Evolutionary conservation across 306 rosid genomes (phyloP), one percentile per base, ranked within the genome.

Genomic region (Psophocarpus tetragonolobus): DNA sequence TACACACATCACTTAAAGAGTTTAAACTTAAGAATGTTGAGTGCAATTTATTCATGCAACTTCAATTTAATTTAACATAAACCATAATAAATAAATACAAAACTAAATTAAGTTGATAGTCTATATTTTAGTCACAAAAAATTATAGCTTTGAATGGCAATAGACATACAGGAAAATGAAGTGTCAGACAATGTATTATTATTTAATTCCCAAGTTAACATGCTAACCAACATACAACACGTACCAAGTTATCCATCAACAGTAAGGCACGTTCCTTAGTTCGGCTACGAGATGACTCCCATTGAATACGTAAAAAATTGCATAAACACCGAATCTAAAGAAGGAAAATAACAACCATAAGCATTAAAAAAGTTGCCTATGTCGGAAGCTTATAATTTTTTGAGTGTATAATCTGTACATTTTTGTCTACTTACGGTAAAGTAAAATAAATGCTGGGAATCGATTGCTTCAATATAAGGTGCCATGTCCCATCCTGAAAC

Each of bases 401-500:
- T 20, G 54, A 58, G 73, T 62, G 60, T 60, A 77, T 24, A 74
- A 54, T 48, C 8, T 20, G 62, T 69, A 74, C 70, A n/a, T n/a
- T n/a, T 32, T 77, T 54, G 24, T 44, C 47, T 20, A 83, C 97
- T 84, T 80, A 94, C 98, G 76, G 80, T 76, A 81, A 90, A 92
- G 74, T 82, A 76, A 74, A 88, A 83, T 32, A 79, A 83, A 38
- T 74, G 83, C 87, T 92, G 98, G 79, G 92, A 85, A 82, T 94
- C 95, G 48, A 92, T 88, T 68, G 98, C 97, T 83, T 92, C 97
- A 13, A 94, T 92, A 74, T 90, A 94, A 62, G 98, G 98, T 80
- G 98, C 98, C 97, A 94, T 94, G 79, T 94, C 97, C 98, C 98
- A 94, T 81, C 93, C 98, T 94, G 91, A 79, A 90, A n/a, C n/a